These are phyloP conservation scores for Ilyonectria sp. DNA, from an alignment of 2,329 filamentous ascomycete species.

Conservation along the genomic window DNA sequence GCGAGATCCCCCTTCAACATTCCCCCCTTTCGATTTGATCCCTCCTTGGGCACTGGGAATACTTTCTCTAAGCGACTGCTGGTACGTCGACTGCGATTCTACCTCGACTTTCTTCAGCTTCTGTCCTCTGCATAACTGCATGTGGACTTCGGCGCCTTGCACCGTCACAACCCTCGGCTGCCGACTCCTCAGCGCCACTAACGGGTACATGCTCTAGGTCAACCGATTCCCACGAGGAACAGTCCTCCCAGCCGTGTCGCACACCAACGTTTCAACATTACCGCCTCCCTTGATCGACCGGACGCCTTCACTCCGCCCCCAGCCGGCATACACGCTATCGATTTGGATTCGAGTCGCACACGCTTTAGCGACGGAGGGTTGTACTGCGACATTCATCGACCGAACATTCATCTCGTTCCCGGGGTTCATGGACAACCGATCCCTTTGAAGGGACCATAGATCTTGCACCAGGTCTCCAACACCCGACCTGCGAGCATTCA, in stretches of 20 bases:
- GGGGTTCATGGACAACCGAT: constrained; percentile 51
- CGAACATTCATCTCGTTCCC: constrained; percentile 31
- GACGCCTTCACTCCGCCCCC: constrained; percentile 31
- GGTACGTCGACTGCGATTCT: constrained; percentile 30
- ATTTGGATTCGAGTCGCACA: constrained; percentile 23
- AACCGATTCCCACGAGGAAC: constrained; percentile 37
- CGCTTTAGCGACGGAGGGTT: constrained; percentile 10
- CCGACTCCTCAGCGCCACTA: constrained; percentile 36
- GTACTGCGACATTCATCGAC: constrained; percentile 34
- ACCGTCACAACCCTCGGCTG: constrained; percentile 30
- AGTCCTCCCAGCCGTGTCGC: constrained; percentile 34
- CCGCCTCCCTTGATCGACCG: constrained; percentile 41
- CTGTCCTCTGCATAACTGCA: constrained; percentile 30
- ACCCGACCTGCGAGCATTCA: constrained; percentile 37
- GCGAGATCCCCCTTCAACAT: constrained; percentile 41
- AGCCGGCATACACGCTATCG: constrained; percentile 30
- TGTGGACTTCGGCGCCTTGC: constrained; percentile 25
- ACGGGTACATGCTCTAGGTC: constrained; percentile 39
- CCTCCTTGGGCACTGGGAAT: constrained; percentile 26
- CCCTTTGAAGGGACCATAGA: constrained; percentile 39
- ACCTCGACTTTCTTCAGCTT: constrained; percentile 30
- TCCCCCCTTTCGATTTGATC: constrained; percentile 42
- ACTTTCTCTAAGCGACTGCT: constrained; percentile 40
- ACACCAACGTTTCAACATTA: constrained; percentile 40
- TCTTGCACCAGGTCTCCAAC: constrained; percentile 40